phyloP scores from a whole-genome alignment of 768 basidiomycete genomes.

The Ephemerocybe angulata region DNA sequence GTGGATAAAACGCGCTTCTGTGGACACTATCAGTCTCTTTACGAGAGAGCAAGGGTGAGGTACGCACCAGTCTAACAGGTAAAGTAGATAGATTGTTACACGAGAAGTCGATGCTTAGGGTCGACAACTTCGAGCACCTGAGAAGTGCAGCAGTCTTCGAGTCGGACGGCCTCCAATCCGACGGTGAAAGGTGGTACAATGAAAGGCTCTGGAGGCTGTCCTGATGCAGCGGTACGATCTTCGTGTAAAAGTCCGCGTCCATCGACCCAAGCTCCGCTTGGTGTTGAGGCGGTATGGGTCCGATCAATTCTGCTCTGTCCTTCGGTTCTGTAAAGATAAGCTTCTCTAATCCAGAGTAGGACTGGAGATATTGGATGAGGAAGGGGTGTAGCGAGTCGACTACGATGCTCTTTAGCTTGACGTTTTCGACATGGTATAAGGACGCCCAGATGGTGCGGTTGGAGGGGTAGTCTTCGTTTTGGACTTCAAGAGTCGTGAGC shows the following conservation, averaged over 20 bases:
- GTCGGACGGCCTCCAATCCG: neutral
- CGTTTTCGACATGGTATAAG: neutral
- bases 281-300: neutral
- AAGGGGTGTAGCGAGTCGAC: neutral
- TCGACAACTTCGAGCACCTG: neutral
- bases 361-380: neutral
- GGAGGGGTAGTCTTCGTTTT: neutral
- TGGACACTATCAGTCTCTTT: neutral
- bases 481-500: neutral
- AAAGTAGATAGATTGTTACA: neutral
- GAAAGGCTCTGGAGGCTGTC: neutral
- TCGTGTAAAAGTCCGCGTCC: neutral
- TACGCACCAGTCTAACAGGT: neutral
- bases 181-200: neutral
- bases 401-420: constrained; percentile 1
- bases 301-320: neutral
- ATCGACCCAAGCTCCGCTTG: neutral
- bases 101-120: neutral
- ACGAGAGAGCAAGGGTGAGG: neutral
- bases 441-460: constrained; percentile 2
- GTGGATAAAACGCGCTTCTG: neutral
- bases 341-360: constrained; percentile 4
- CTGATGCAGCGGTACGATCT: neutral
- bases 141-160: neutral
- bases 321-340: neutral